Evolutionary conservation across 75 land plant genomes (phyloP).

Genomic region (Pinus taeda): DNA sequence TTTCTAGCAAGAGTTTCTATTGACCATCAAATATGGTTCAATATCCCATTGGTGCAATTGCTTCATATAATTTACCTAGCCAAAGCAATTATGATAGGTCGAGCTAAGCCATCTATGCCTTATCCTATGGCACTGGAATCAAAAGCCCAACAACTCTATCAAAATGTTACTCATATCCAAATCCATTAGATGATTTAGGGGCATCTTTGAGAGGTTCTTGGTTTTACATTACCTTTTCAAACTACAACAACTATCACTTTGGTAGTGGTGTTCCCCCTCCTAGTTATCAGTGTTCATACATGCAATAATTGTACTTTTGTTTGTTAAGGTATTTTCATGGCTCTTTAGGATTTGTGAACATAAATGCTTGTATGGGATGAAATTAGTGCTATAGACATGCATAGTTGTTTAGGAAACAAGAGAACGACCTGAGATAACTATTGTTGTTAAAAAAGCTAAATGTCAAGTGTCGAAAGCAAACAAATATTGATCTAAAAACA

Average conservation of each 20-base stretch:
- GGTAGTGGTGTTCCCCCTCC: neutral
- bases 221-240: slow-evolving; percentile 21
- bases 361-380: neutral
- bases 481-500: too few species aligned
- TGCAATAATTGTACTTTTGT: neutral
- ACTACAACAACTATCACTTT: slow-evolving; percentile 20
- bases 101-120: slow-evolving; percentile 20
- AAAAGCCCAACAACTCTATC: slow-evolving; percentile 43
- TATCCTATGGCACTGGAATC: slow-evolving; percentile 26
- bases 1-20: slow-evolving; percentile 31
- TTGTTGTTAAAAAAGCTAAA: neutral
- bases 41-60: slow-evolving; percentile 27
- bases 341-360: neutral
- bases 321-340: neutral
- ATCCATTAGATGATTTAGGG: slow-evolving; percentile 42
- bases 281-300: neutral
- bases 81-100: slow-evolving; percentile 27
- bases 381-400: neutral
- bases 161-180: slow-evolving; percentile 41
- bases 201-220: slow-evolving; percentile 30
- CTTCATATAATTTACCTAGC: slow-evolving; percentile 10
- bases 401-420: neutral
- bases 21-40: slow-evolving; percentile 49
- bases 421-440: neutral
- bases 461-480: too few species aligned